Evolutionary conservation across 805 yeast species (phyloP).

Genomic region (Saccharomyces paradoxus): DNA sequence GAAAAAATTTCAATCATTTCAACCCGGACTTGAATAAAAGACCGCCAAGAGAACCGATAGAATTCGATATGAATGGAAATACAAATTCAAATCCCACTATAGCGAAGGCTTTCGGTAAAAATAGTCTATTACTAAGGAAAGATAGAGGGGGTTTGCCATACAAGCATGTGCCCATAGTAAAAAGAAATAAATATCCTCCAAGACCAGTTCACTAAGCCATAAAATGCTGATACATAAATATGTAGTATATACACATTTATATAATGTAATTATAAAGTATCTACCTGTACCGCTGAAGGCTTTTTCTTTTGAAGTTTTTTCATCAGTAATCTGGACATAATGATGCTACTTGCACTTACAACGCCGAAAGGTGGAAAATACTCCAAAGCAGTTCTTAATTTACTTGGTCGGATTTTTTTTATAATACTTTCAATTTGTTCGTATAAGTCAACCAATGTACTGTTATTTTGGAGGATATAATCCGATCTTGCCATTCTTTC

Average conservation of each 20-base stretch:
- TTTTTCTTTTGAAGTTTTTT: constrained; percentile 1
- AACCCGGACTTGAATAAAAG: constrained; percentile 20
- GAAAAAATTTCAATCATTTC: constrained; percentile 21
- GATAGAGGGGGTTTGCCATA: constrained; percentile 33
- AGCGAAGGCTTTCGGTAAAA: constrained; percentile 30
- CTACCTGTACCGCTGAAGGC: not conserved
- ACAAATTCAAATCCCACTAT: constrained; percentile 18
- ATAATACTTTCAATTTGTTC: constrained; percentile 37
- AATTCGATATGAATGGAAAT: constrained; percentile 5
- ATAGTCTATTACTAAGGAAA: constrained; percentile 22
- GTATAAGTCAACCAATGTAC: constrained; percentile 37
- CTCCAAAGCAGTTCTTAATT: constrained; percentile 25
- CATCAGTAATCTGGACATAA: constrained; percentile 18
- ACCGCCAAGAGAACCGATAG: constrained; percentile 25
- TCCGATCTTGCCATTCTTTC: constrained; percentile 56
- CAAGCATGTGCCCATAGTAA: constrained; percentile 27
- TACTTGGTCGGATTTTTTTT: constrained; percentile 32
- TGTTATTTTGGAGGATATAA: constrained; percentile 56
- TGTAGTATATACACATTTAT: not conserved
- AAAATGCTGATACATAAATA: not conserved
- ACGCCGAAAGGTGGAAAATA: constrained; percentile 37
- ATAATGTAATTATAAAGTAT: not conserved
- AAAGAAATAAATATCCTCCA: constrained; percentile 24
- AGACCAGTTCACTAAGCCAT: constrained; percentile 8
- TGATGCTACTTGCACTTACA: constrained; percentile 25